Percentiles rank a stretch among this genome's conserved stretches.
These are phyloP conservation scores for Pleurotus djamor DNA, from an alignment of 768 basidiomycete species.

Conservation along the genomic window DNA sequence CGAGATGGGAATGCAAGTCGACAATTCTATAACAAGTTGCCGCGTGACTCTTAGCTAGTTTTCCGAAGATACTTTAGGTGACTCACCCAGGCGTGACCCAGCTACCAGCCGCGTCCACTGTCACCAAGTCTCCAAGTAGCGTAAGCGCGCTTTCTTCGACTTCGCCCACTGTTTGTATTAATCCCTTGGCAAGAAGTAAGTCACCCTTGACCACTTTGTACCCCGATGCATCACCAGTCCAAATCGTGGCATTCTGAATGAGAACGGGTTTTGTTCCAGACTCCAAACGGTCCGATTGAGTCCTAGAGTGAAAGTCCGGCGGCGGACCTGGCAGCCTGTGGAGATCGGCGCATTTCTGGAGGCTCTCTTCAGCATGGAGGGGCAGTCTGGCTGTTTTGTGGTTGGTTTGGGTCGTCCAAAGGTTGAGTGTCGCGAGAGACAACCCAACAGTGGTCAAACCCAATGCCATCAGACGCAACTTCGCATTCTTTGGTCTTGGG, in stretches of 20 bases:
- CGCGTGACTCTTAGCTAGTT: slow-evolving; percentile 13
- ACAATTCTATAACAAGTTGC: slow-evolving; percentile 26
- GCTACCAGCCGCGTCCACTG: slow-evolving; percentile 58
- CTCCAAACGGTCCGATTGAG: slow-evolving; percentile 64
- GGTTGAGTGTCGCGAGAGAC: background rate
- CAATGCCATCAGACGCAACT: slow-evolving; percentile 6
- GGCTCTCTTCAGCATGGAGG: slow-evolving; percentile 26
- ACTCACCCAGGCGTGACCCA: slow-evolving; percentile 72
- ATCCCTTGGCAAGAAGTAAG: slow-evolving; percentile 64
- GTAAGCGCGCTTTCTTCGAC: slow-evolving; percentile 37
- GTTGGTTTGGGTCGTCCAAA: background rate
- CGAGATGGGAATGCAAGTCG: slow-evolving; percentile 70
- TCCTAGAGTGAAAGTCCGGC: slow-evolving; percentile 33
- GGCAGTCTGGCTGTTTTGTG: slow-evolving; percentile 10
- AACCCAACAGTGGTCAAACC: background rate
- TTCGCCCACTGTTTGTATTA: slow-evolving; percentile 58
- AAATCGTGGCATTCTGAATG: slow-evolving; percentile 70
- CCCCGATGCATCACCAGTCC: slow-evolving; percentile 58
- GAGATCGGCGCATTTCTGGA: slow-evolving; percentile 49
- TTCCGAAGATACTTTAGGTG: too few relatives aligned
- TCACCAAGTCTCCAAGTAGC: slow-evolving; percentile 40
- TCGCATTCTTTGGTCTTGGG: background rate
- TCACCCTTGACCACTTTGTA: slow-evolving; percentile 59
- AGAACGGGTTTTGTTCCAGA: slow-evolving; percentile 62
- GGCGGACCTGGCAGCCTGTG: slow-evolving; percentile 44